Base-by-base conservation (phyloP, 352 stramenopile species). In the Phytophthora litchii region DNA sequence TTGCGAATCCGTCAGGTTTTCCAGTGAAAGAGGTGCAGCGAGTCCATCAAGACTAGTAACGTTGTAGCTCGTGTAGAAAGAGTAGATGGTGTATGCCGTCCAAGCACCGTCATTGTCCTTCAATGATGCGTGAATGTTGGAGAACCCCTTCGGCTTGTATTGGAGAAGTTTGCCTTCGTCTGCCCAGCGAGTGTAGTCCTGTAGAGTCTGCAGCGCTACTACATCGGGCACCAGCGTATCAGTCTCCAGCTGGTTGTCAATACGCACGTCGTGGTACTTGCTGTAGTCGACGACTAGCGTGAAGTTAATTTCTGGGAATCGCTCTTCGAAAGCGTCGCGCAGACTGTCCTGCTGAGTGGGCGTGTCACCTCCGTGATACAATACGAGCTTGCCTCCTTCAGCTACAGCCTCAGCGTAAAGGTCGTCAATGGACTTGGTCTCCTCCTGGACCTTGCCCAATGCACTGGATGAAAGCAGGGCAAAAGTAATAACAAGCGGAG, bases 171-270 rank as follows among this genome's bases (percentile, higher is more conserved):
- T 67, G 19, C 47, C 71, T 27, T 80, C 52, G 3, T 59, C 45
- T 1, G 37, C 48, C 74, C 70, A 82, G 17, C 74, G 72, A 41
- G 67, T 54, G 51, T 68, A 85, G 47, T 85, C 60, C 54, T 86
- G 67, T 9, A 82, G 66, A 9, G 76, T 86, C 48, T 83, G 74
- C 19, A 86, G 42, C 9, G 73, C 65, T 14, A 75, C 46, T 12
- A 80, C 60, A 43, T 80, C 73, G 2, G 70, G 68, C 12, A 81
- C 75, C 6, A 84, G 50, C 8, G 47, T 55, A 45, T 74, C 56
- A 17, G 60, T 78, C 54, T 82, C 77, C 53, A 86, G 44, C 37
- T 83, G 64, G 55, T 91, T 80, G 68, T 92, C 70, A 19, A 84
- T 72, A 10, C 76, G 83, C 19, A 75, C 83, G 34, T 82, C 57